Evolutionary conservation across 148 eudicot species (phyloP).

Genomic region (Amaranthus hypochondriacus): DNA sequence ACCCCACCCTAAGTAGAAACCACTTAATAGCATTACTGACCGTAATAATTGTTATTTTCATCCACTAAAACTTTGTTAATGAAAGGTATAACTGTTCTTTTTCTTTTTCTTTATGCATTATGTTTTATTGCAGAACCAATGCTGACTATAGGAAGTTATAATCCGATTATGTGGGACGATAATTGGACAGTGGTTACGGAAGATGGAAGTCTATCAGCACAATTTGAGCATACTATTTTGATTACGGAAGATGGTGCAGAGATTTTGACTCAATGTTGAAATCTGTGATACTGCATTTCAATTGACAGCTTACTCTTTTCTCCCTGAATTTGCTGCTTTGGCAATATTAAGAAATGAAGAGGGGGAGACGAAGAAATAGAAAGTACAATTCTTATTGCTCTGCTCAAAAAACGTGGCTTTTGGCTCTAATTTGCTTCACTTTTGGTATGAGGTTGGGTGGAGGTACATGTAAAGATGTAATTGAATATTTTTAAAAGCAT

Average conservation of each 20-base stretch:
- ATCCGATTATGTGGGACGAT: slow-evolving; percentile 88
- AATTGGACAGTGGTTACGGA: slow-evolving; percentile 92
- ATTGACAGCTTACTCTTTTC: not conserved
- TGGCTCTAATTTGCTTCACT: no score
- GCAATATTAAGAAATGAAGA: no score
- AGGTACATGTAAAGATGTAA: no score
- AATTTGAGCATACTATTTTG: slow-evolving; percentile 87
- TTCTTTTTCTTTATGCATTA: not conserved
- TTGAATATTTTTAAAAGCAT: no score
- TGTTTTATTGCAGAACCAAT: slow-evolving; percentile 74
- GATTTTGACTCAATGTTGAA: slow-evolving; percentile 74
- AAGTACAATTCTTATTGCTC: no score
- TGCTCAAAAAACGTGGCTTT: no score
- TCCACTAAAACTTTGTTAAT: not conserved
- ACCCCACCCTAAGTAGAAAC: no score
- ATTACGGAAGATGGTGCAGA: slow-evolving; percentile 79
- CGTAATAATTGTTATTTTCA: not conserved
- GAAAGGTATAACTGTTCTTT: not conserved
- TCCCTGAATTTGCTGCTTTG: no score
- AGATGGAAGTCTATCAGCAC: slow-evolving; percentile 94
- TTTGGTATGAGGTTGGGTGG: no score
- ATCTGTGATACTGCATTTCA: not conserved
- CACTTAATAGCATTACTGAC: no score
- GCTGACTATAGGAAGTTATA: slow-evolving; percentile 81
- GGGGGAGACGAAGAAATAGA: no score